Conservation (phyloP, 2,329 filamentous ascomycete genomes). For the Cladosporium halotolerans region DNA sequence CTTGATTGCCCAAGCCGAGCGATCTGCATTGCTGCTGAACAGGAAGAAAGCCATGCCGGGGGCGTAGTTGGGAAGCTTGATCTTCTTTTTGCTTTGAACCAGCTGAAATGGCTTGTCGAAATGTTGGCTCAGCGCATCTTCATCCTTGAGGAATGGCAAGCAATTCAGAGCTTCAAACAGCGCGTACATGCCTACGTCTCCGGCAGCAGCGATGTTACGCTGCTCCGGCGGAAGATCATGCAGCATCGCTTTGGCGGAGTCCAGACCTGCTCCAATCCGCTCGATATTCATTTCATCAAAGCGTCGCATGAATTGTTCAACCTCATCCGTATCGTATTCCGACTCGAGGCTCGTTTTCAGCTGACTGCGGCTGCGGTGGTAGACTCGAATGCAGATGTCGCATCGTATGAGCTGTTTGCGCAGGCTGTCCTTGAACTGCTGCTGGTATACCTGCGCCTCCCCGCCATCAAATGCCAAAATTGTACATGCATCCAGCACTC, state of each 20-base stretch:
- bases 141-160: slow-evolving; percentile 63
- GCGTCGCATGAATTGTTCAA: slow-evolving; percentile 37
- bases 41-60: slow-evolving; percentile 82
- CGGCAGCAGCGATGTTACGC: slow-evolving; percentile 46
- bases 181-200: slow-evolving; percentile 62
- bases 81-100: slow-evolving; percentile 69
- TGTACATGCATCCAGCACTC: slow-evolving; percentile 37
- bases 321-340: slow-evolving; percentile 40
- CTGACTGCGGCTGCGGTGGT: slow-evolving; percentile 38
- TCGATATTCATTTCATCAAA: slow-evolving; percentile 42
- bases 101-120: slow-evolving; percentile 81
- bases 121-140: slow-evolving; percentile 46
- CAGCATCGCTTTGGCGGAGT: slow-evolving; percentile 36
- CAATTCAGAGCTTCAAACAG: slow-evolving; percentile 87
- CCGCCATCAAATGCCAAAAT: slow-evolving; percentile 44
- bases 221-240: slow-evolving; percentile 42
- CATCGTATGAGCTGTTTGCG: slow-evolving; percentile 39
- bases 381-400: slow-evolving; percentile 46
- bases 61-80: slow-evolving; percentile 68
- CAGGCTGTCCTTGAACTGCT: slow-evolving; percentile 36
- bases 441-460: slow-evolving; percentile 39
- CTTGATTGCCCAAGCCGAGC: slow-evolving; percentile 60
- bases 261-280: slow-evolving; percentile 39
- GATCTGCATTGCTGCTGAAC: slow-evolving; percentile 62
- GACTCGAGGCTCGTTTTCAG: slow-evolving; percentile 37